Evolutionary conservation across 805 yeast species (phyloP).

Genomic region (Saturnispora halmiae): DNA sequence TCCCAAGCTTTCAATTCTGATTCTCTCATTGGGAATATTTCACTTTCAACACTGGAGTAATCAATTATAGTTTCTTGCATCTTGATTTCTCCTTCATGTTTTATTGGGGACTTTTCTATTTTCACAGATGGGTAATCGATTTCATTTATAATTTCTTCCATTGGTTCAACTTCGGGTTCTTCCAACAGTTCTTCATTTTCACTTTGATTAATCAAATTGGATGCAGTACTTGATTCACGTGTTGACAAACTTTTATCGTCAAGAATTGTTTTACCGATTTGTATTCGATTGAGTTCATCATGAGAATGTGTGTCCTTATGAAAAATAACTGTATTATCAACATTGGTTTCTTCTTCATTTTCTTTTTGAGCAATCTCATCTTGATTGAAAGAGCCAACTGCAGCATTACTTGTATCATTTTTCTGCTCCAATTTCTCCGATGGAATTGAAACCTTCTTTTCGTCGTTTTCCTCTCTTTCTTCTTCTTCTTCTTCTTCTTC

Average conservation of each 20-base stretch:
- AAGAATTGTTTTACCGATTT: too few species aligned
- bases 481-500: neutral
- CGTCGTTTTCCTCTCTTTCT: neutral
- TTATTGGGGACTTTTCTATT: neutral
- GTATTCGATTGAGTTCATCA: too few species aligned
- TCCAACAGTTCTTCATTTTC: too few species aligned
- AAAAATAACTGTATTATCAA: too few species aligned
- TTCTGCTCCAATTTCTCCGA: neutral
- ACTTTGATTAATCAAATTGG: too few species aligned
- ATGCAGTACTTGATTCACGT: too few species aligned
- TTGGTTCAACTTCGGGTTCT: neutral
- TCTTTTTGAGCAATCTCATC: neutral
- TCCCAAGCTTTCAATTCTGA: slow-evolving; percentile 38
- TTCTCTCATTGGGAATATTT: slow-evolving; percentile 42
- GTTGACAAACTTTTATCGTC: too few species aligned
- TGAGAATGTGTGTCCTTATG: too few species aligned
- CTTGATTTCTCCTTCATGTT: slow-evolving; percentile 11
- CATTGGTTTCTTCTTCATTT: neutral
- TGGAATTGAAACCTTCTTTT: too few species aligned
- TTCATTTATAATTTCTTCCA: slow-evolving; percentile 2
- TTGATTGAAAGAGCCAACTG: neutral
- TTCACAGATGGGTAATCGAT: neutral
- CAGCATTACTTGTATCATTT: neutral
- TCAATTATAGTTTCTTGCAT: too few species aligned
- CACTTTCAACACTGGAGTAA: slow-evolving; percentile 21